These are phyloP conservation scores for Ogataea nitratoaversa DNA, from an alignment of 805 yeast species.

Conservation along the genomic window DNA sequence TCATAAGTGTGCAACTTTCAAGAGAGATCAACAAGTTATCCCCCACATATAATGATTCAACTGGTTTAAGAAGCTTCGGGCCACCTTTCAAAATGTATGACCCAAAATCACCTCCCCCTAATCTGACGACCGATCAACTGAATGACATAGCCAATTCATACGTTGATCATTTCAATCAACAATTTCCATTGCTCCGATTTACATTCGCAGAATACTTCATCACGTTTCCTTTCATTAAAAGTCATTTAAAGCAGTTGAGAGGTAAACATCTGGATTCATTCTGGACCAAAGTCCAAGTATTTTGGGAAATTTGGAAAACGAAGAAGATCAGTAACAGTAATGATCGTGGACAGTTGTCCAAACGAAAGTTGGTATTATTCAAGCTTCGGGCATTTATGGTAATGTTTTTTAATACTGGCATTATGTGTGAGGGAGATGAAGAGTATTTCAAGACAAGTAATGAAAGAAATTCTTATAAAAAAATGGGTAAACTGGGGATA, in stretches of 20 bases:
- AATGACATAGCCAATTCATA: constrained; percentile 15
- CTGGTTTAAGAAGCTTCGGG: constrained; percentile 68
- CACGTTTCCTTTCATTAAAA: constrained; percentile 73
- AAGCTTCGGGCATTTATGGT: constrained; percentile 62
- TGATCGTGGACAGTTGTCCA: constrained; percentile 73
- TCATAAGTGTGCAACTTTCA: constrained; percentile 57
- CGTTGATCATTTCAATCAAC: constrained; percentile 25
- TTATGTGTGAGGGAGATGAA: constrained; percentile 57
- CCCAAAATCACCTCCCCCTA: constrained; percentile 32
- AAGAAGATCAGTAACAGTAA: constrained; percentile 68
- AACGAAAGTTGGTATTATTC: constrained; percentile 57
- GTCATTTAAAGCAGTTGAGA: constrained; percentile 30
- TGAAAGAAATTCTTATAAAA: constrained; percentile 36
- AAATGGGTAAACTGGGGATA: constrained; percentile 29
- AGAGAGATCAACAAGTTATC: constrained; percentile 56
- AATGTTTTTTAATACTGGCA: constrained; percentile 69
- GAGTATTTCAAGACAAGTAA: constrained; percentile 39
- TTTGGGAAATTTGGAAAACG: constrained; percentile 71
- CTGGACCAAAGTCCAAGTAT: constrained; percentile 83
- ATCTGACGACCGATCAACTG: constrained; percentile 15
- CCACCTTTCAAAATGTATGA: constrained; percentile 60
- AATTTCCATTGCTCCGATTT: constrained; percentile 66
- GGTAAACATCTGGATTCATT: constrained; percentile 34
- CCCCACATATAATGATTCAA: constrained; percentile 44
- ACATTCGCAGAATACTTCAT: constrained; percentile 59